Base-by-base conservation (phyloP, 2,329 filamentous ascomycete species). In the Westerdykella ornata region DNA sequence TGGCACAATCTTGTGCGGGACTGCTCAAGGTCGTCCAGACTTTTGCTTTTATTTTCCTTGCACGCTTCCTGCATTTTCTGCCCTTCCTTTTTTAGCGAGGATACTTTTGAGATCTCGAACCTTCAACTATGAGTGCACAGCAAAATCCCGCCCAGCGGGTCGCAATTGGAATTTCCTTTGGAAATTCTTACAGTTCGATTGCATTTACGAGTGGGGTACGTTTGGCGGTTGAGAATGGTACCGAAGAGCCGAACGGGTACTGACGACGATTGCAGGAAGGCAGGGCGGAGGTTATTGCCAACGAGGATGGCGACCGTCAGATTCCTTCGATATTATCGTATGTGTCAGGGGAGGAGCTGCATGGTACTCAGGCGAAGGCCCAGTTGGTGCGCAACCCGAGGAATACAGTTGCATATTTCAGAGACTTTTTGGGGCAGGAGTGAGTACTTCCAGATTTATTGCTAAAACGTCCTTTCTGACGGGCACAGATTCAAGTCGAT, bases 291-390 rank as follows among this genome's bases (percentile, higher is more conserved):
- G 90, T 98, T 51, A 97, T 98, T 72, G 92, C 92, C 63, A 97
- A 98, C 72, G 92, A 97, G 74, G 92, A 97, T 65, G 92, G 92
- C 76, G 92, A 98, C 71, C 89, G 92, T 68, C 90, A 97, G 69
- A 98, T 98, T 53, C 92, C 92, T 52, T 87, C 88, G 33, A 81
- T 94, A 56, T 75, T 98, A 57, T 96, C 92, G 29, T 98, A 98
- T 67, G 84, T 94, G 61, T 84, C 89, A 41, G 92, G 89, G 53
- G 92, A 98, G 65, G 90, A 98, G 72, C 96, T 94, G 71, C 89
- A 94, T 63, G 92, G 92, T 60, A 83, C 85, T 52, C 90, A 98
- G 72, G 92, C 90, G 60, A 98, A 97, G 78, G 76, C 78, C 51
- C 90, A 97, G 72, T 80, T 97, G 44, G 78, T 97, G 54, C 85